Evolutionary conservation across 768 basidiomycete genomes (phyloP), one percentile per base, ranked within the genome.

Genomic region (Pilatotrama ljubarskyi): DNA sequence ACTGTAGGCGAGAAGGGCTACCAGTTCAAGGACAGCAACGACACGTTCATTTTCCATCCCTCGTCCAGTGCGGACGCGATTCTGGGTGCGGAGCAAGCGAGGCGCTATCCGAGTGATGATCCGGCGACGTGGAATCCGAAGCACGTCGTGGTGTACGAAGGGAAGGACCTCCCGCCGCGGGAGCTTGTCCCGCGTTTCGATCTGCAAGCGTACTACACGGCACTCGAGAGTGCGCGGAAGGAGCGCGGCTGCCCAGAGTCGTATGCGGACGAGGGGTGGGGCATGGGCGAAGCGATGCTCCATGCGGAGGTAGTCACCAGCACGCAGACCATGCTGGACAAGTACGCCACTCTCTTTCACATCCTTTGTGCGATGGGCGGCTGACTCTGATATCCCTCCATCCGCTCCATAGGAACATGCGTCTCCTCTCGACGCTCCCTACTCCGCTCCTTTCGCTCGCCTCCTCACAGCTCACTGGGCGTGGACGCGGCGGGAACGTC

Each of bases 291-390:
- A 60, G 80, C 84, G 37, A 69, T 98, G 26, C 65, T 95, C 9
- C 98, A 98, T 64, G 88, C 90, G 32, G 93, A 97, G 72, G 85
- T 86, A 0, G 90, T 99, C 11, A 93, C 93, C 1, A 95, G 92
- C 65, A 98, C 96, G 0, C 97, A 98, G 71, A 95, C 93, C 2
- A 84, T 98, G 83, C 78, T 98, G 5, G 93, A 97, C 69, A 91
- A 87, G 96, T 95, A 64, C 74, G 88, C 74, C 44, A 20, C 32
- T 41, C 24, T 55, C n/a, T 17, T 20, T 22, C 38, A 55, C n/a
- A 18, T 17, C 29, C 9, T 7, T 15, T 9, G 36, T 42, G 32
- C 46, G 42, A 32, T 5, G 29, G 29, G 10, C 4, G 4, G 29
- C 55, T 61, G 55, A 54, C 2, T 10, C 50, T 24, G 3, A n/a